These are phyloP conservation scores for Diospyros kaki DNA, from an alignment of 148 eudicot genomes.

Conservation along the genomic window DNA sequence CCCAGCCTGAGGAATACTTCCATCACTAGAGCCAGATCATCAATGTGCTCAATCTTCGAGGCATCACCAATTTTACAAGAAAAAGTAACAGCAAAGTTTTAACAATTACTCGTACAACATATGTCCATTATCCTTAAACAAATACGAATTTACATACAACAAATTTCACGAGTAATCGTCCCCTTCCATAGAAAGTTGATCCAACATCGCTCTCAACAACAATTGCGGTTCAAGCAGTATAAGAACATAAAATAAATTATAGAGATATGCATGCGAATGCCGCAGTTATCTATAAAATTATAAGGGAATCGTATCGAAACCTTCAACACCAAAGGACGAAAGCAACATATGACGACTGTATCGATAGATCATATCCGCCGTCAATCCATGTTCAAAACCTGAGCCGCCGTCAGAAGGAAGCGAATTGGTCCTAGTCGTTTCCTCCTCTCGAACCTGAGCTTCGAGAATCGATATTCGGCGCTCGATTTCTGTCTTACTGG, in stretches of 20 bases:
- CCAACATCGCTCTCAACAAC: too few species aligned
- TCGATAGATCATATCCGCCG: constrained; percentile 69
- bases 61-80: too few species aligned
- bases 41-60: too few species aligned
- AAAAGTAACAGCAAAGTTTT: background rate
- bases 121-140: too few species aligned
- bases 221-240: too few species aligned
- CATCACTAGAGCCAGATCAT: too few species aligned
- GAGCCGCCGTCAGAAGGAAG: constrained; percentile 21
- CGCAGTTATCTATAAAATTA: background rate
- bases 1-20: too few species aligned
- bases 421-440: background rate
- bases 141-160: too few species aligned
- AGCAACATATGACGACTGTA: constrained; percentile 93
- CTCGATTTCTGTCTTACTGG: constrained; percentile 49
- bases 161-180: too few species aligned
- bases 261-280: background rate
- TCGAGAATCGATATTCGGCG: constrained; percentile 57
- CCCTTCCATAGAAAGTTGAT: too few species aligned
- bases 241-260: too few species aligned
- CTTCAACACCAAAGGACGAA: constrained; percentile 85
- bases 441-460: constrained; percentile 48
- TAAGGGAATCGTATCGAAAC: constrained; percentile 24
- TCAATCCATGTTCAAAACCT: constrained; percentile 30
- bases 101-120: too few species aligned